Evolutionary conservation across 2,329 filamentous ascomycete species (phyloP), one percentile per base, ranked within the genome.

Genomic region (Zymoseptoria tritici): DNA sequence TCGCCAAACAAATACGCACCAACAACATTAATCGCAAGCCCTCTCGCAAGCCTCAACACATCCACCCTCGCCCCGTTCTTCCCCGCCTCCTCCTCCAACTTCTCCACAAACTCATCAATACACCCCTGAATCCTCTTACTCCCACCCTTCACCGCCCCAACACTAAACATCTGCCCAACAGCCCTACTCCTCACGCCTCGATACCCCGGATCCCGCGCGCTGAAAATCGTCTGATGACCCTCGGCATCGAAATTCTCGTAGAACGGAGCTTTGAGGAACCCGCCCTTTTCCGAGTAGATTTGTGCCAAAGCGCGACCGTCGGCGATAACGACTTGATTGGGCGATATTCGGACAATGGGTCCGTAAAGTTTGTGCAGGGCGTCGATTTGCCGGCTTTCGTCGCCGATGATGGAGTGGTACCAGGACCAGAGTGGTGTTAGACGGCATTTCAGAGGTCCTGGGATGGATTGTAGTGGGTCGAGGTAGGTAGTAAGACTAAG

Each of bases 341-440:
- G 89, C 64, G 87, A 85, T 65, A 93, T 87, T 21, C 89, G 82
- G 21, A 92, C 83, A 0, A 93, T 74, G 1, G 84, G 84, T 1
- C 89, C 89, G 21, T 87, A 78, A 65, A 82, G 83, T 74, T 84
- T 80, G 75, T 93, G 89, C 60, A 68, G 58, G 19, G 26, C 16
- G 13, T 64, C 56, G 54, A 71, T 70, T n/a, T 58, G 59, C 11
- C 58, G 69, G 50, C 57, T 64, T 57, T 67, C 65, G 55, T 69
- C 62, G 24, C 71, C 72, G 46, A 67, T 53, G 59, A 70, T 73
- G 19, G 68, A 67, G 57, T 72, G 68, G 49, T 66, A 68, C 57
- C 63, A 69, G 24, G 61, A 60, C 64, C 65, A 70, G 7, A 72
- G 57, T 8, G 64, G 61, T 7, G 69, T 71, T 11, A 72, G 24